Conservation (phyloP, 495 filamentous ascomycete genomes). For the Stereocaulon alpinum region DNA sequence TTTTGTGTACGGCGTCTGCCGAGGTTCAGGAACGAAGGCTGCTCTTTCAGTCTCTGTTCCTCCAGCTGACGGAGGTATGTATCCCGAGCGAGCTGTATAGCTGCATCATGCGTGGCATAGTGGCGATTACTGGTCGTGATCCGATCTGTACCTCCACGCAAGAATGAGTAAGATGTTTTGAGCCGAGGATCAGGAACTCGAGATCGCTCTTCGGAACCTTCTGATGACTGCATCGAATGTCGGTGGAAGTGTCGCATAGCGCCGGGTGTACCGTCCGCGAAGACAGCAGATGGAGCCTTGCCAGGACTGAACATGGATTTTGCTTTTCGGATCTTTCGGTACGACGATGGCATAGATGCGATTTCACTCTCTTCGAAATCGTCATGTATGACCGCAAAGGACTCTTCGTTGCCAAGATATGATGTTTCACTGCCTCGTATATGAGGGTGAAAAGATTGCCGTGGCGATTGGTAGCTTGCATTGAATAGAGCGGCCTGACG, state of each 20-base stretch:
- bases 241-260: conserved; percentile 15
- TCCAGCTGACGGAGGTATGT: conserved; percentile 35
- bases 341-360: conserved; percentile 60
- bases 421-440: conserved; percentile 21
- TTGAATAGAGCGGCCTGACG: conserved; percentile 7
- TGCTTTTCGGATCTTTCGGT: conserved; percentile 60
- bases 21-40: conserved; percentile 40
- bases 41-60: conserved; percentile 28
- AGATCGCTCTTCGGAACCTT: conserved; percentile 3
- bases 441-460: conserved; percentile 10
- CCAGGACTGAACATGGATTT: conserved; percentile 58
- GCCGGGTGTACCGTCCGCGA: conserved; percentile 7
- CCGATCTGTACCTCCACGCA: conserved; percentile 32
- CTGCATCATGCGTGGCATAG: conserved; percentile 35
- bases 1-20: conserved; percentile 39
- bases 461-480: conserved; percentile 2
- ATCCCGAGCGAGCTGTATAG: conserved; percentile 38
- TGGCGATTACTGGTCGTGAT: conserved; percentile 23
- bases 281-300: conserved; percentile 31
- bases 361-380: conserved; percentile 34
- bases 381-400: conserved; percentile 29
- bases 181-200: conserved; percentile 27
- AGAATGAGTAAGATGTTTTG: conserved; percentile 54
- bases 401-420: conserved; percentile 23
- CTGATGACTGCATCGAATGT: conserved; percentile 12